Base-by-base conservation (phyloP, 2,329 filamentous ascomycete species). In the Cladosporium sp. region DNA sequence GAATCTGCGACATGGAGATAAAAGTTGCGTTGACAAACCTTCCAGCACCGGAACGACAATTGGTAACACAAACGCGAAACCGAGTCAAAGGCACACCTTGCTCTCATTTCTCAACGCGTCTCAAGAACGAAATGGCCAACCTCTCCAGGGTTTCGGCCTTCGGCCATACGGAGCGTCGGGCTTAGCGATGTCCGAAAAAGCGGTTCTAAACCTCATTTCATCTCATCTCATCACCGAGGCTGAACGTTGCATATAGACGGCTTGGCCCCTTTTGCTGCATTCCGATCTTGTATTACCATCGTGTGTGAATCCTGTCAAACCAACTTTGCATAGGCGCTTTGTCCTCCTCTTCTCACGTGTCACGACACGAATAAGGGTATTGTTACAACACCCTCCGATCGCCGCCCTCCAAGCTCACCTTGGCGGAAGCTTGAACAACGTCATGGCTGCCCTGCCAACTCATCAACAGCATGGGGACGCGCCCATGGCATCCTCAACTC, bases 371-470 rank as follows among this genome's bases (percentile, higher is more conserved):
- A 32, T 32, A 5, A n/a, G n/a, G n/a, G n/a, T n/a, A n/a, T n/a
- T n/a, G n/a, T n/a, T n/a, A n/a, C n/a, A n/a, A n/a, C n/a, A n/a
- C n/a, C n/a, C 28, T 32, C 2, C 4, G 28, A 32, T 25, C 44
- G 44, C 44, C n/a, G 32, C 13, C n/a, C 10, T 3, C 19, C 49
- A 25, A 28, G 5, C 52, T 19, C 51, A n/a, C 20, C 52, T 55
- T 55, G 52, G 52, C 52, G 17, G 39, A 54, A 37, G 52, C 52
- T 55, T 55, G 28, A 47, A 34, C 37, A 25, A 28, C 39, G 15
- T 35, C 40, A 47, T 47, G 52, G 34, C 39, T 17, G 34, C 39
- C n/a, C 12, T 47, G 51, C 10, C 37, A 20, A 15, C n/a, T 6
- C 52, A 55, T 25, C 52, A 37, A 47, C 52, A 55, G 36, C 19